A percentile compares a stretch with the other conserved stretches of the same genome.
These are phyloP conservation scores for Eleusine indica DNA, from an alignment of 176 grass and related monocot genomes.

Conservation along the genomic window DNA sequence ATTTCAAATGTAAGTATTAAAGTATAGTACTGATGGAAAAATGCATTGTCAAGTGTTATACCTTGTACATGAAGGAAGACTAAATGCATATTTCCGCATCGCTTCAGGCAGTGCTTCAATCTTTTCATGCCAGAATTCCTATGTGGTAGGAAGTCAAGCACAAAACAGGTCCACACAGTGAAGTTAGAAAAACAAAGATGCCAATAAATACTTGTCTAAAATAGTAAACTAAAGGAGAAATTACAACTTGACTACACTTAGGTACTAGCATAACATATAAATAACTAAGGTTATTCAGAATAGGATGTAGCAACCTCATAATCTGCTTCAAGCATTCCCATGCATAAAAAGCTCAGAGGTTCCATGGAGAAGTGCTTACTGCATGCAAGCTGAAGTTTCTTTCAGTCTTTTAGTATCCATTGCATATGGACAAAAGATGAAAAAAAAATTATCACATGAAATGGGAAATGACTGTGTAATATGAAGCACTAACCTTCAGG, in stretches of 20 bases:
- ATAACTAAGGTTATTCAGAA: conserved; percentile 17
- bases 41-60: conserved; percentile 28
- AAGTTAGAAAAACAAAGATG: conserved; percentile 17
- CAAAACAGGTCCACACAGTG: neutral
- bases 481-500: conserved; percentile 66
- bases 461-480: conserved; percentile 2
- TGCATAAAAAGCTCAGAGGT: conserved; percentile 82
- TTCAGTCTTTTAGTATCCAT: conserved; percentile 28
- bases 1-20: conserved; percentile 17
- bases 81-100: conserved; percentile 48
- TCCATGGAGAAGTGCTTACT: conserved; percentile 84
- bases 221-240: conserved; percentile 15
- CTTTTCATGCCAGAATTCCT: conserved; percentile 61
- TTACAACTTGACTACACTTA: conserved; percentile 16
- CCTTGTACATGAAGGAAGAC: conserved; percentile 75
- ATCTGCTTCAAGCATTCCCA: conserved; percentile 69
- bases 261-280: conserved; percentile 16
- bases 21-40: conserved; percentile 21
- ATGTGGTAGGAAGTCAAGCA: conserved; percentile 25
- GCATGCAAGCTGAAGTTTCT: conserved; percentile 75
- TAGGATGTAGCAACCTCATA: conserved; percentile 55
- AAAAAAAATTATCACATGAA: conserved; percentile 18
- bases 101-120: conserved; percentile 53
- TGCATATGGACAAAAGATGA: conserved; percentile 36
- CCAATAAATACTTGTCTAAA: neutral